Evolutionary conservation across 495 filamentous ascomycete species (phyloP), one percentile per base, ranked within the genome.

Genomic region (Daldinia vernicosa): DNA sequence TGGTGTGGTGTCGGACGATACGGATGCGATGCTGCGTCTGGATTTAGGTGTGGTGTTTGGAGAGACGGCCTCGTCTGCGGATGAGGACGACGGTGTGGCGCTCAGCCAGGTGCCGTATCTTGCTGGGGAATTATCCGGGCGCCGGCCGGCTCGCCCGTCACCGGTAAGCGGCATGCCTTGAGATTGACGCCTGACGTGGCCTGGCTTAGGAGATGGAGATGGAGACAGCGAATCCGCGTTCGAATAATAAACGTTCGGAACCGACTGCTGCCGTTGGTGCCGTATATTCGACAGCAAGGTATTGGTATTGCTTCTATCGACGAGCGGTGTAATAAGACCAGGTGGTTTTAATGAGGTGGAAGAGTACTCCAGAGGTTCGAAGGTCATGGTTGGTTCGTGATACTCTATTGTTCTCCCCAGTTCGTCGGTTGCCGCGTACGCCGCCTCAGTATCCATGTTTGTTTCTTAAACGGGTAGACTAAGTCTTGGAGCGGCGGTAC

Each of bases 91-190:
- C 40, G 19, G 43, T 24, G 75, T 43, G 14, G 63, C 64, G 70
- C 77, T 78, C 26, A 81, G 64, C 80, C 81, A 81, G 51, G 76
- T 75, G 33, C 74, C 76, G 4, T 79, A 64, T 37, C 74, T 67
- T 28, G 63, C 62, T 6, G 79, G 70, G 50, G 76, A 79, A 37
- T 47, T 70, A 7, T 75, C 78, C 12, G 60, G 54, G 24, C 75
- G 70, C 68, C 58, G 67, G 50, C 39, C 35, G 63, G 12, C 63
- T 56, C 67, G 79, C 71, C 69, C 74, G 66, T 84, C 82, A 43
- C 82, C 82, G 60, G 82, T 84, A 45, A 80, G 74, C 3, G 80
- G 77, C 82, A 84, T 84, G 47, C 76, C 78, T 63, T 80, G 80
- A 4, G 76, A 80, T 17, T 69, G 59, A 33, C 22, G 72, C 22